These are phyloP conservation scores for Trichoderma oligosporum DNA, from an alignment of 2,329 filamentous ascomycete species.

Conservation along the genomic window DNA sequence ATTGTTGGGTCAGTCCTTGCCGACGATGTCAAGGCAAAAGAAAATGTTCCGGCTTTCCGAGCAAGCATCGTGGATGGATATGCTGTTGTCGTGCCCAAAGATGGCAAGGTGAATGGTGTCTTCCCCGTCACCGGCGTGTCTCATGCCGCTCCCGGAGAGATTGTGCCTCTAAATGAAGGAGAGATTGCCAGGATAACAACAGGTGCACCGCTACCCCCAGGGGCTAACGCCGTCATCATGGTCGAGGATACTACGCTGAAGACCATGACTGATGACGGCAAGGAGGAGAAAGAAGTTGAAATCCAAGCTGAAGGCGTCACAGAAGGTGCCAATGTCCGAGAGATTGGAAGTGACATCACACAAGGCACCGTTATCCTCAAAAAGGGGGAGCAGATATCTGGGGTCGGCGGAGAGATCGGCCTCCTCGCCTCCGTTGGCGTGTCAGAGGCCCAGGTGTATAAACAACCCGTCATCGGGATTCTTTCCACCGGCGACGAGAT, in stretches of 20 bases:
- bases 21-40: constrained; percentile 72
- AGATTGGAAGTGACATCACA: constrained; percentile 83
- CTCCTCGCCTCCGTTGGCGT: constrained; percentile 82
- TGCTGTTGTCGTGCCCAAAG: constrained; percentile 66
- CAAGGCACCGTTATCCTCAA: constrained; percentile 65
- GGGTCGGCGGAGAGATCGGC: constrained; percentile 86
- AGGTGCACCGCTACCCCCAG: constrained; percentile 82
- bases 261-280: constrained; percentile 70
- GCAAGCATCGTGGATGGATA: constrained; percentile 98
- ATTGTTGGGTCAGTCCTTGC: constrained; percentile 78
- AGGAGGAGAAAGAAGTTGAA: constrained; percentile 83
- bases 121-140: constrained; percentile 87
- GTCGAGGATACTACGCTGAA: constrained; percentile 86
- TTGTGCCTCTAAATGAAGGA: constrained; percentile 62
- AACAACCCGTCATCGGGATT: constrained; percentile 75
- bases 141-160: constrained; percentile 72
- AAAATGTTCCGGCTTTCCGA: constrained; percentile 86
- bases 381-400: constrained; percentile 77
- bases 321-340: constrained; percentile 81
- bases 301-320: constrained; percentile 75
- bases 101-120: constrained; percentile 66
- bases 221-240: constrained; percentile 84
- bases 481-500: constrained; percentile 95
- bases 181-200: constrained; percentile 90
- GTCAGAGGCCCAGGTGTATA: constrained; percentile 66